These are phyloP conservation scores for Phytophthora europaea DNA, from an alignment of 352 stramenopile species.

Conservation along the genomic window DNA sequence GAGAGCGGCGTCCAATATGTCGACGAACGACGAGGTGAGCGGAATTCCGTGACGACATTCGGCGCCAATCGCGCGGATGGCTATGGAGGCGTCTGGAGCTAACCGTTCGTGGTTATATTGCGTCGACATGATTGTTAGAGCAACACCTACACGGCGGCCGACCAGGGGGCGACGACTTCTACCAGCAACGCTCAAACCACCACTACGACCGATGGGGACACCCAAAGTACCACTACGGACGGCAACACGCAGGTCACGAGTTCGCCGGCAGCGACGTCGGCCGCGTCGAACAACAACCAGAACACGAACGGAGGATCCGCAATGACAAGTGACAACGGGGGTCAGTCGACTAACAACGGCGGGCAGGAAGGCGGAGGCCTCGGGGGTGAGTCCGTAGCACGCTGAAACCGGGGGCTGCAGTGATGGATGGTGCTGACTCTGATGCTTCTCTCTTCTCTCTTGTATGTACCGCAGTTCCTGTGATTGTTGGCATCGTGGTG, in stretches of 20 bases:
- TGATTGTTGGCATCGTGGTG: slow-evolving; percentile 49
- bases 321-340: slow-evolving; percentile 23
- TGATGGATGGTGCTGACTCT: slow-evolving; percentile 6
- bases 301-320: slow-evolving; percentile 24
- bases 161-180: slow-evolving; percentile 23
- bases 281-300: slow-evolving; percentile 27
- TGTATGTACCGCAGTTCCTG: slow-evolving; percentile 20
- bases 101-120: slow-evolving; percentile 13
- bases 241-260: slow-evolving; percentile 19
- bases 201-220: slow-evolving; percentile 27
- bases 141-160: slow-evolving; percentile 14
- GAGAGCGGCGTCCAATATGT: slow-evolving; percentile 12
- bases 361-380: slow-evolving; percentile 28
- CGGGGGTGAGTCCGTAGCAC: slow-evolving; percentile 22
- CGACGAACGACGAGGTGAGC: slow-evolving; percentile 29
- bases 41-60: slow-evolving; percentile 1
- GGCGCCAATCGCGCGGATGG: background rate
- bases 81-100: slow-evolving; percentile 3
- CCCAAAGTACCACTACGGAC: slow-evolving; percentile 26
- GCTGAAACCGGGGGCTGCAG: background rate
- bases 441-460: background rate
- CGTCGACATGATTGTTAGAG: slow-evolving; percentile 1
- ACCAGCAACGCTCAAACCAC: slow-evolving; percentile 35
- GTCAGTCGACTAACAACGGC: slow-evolving; percentile 21
- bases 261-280: slow-evolving; percentile 24